These are phyloP conservation scores for Penicillium sp. DNA, from an alignment of 2,329 filamentous ascomycete genomes.

Conservation along the genomic window DNA sequence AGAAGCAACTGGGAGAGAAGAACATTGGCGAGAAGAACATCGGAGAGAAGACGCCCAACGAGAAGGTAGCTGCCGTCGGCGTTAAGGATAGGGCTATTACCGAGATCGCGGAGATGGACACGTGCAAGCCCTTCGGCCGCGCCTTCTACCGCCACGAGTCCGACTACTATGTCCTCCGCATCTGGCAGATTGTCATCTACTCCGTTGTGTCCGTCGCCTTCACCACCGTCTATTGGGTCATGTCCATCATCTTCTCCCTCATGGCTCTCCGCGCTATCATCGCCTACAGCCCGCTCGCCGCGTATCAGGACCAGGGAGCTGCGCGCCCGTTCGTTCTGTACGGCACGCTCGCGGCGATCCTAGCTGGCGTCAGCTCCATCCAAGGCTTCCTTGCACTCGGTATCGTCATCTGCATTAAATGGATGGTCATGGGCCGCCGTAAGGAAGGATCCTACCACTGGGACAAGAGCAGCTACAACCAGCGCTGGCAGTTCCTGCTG, in stretches of 20 bases:
- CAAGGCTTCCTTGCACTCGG: neutral
- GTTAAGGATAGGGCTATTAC: neutral
- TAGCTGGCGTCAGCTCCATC: neutral
- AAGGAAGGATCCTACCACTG: neutral
- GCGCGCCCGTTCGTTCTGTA: neutral
- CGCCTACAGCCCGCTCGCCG: neutral
- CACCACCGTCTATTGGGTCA: neutral
- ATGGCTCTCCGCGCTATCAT: neutral
- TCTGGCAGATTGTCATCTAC: neutral
- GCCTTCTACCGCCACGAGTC: neutral
- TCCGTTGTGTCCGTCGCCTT: neutral
- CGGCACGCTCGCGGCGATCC: neutral
- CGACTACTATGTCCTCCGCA: neutral
- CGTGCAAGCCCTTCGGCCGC: neutral
- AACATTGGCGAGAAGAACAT: neutral
- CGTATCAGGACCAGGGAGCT: neutral
- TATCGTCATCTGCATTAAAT: neutral
- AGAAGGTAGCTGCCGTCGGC: neutral
- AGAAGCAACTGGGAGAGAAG: neutral
- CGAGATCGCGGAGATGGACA: neutral
- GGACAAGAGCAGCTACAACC: neutral
- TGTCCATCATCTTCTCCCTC: neutral
- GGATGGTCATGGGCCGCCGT: neutral
- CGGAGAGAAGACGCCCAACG: neutral
- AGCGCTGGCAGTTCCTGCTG: neutral